Base-by-base conservation (phyloP, 2,329 filamentous ascomycete species). In the Fusarium redolens region DNA sequence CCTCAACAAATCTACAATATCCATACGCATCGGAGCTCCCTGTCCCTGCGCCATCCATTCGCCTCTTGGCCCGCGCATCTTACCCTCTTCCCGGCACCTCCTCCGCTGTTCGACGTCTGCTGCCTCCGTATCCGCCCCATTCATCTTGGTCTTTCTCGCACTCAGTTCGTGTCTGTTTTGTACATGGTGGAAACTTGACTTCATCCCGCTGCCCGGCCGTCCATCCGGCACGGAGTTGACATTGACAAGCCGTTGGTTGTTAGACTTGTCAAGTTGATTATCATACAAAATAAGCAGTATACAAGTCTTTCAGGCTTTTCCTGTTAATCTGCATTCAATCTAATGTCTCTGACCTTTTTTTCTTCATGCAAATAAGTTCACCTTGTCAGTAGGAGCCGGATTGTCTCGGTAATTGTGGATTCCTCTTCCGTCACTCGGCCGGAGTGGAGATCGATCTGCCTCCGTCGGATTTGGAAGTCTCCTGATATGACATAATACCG, bases 11-110 rank as follows among this genome's bases (percentile, higher is more conserved):
- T 73, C 70, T 73, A 68, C 50, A 51, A 56, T 43, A 69, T 69
- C 54, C 54, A 56, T 56, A 47, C 65, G 40, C 38, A 60, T 50
- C 52, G 31, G 51, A 35, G 61, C 57, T 44, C 71, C 63, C 59
- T 73, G 62, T 66, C 62, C 57, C 65, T 54, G 22, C 33, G 50
- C 18, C 50, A 40, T 38, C 33, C 22, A 54, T 41, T 73, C 58
- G 70, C 67, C 71, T 73, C 71, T 73, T 73, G 67, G 67, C 71
- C 63, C 67, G 66, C 71, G 48, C 70, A 73, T 73, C 70, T 73
- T 52, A 43, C 65, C 65, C 65, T 70, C 69, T 73, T 71, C 70
- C 52, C 61, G 61, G 57, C 66, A 61, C 65, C 70, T 73, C 70
- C 70, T 73, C 70, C 65, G 70, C 47, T 68, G 64, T 68, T 63